Conservation (phyloP, 2,329 filamentous ascomycete species). For the Anthostomella pinea region DNA sequence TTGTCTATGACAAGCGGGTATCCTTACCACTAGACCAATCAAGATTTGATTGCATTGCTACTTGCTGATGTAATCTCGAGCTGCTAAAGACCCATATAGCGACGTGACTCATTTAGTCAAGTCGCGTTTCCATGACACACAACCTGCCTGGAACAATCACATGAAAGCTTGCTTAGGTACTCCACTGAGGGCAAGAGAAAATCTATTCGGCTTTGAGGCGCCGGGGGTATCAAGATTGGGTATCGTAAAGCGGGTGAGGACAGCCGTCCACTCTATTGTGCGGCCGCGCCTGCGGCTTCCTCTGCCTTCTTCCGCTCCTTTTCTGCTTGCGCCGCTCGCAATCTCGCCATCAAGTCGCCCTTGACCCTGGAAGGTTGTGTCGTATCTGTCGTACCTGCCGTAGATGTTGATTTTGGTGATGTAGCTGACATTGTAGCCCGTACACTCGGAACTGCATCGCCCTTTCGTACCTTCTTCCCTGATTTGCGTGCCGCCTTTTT, state of each 20-base stretch:
- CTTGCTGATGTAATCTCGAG: too few species aligned
- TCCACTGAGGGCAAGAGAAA: too few species aligned
- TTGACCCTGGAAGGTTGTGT: constrained; percentile 31
- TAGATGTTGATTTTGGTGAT: constrained; percentile 8
- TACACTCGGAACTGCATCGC: constrained; percentile 6
- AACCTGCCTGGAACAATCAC: too few species aligned
- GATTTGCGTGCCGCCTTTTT: constrained; percentile 38
- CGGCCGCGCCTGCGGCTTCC: constrained; percentile 36
- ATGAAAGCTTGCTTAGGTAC: too few species aligned
- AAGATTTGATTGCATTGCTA: too few species aligned
- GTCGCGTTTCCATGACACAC: too few species aligned
- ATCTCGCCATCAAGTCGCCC: constrained; percentile 44
- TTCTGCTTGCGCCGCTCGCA: constrained; percentile 57
- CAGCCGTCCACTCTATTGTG: too few species aligned
- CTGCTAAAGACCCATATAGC: too few species aligned
- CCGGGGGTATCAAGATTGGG: too few species aligned
- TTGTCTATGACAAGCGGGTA: constrained; percentile 30
- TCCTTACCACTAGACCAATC: constrained; percentile 31
- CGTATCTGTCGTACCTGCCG: constrained; percentile 9
- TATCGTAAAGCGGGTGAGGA: too few species aligned
- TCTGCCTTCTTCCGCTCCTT: constrained; percentile 49
- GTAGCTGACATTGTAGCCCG: constrained; percentile 6
- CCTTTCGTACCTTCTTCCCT: constrained; percentile 41
- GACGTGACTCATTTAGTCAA: too few species aligned
- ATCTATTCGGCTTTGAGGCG: too few species aligned